Base-by-base conservation (phyloP, 441 rosid species). In the Erysimum pusillum region DNA sequence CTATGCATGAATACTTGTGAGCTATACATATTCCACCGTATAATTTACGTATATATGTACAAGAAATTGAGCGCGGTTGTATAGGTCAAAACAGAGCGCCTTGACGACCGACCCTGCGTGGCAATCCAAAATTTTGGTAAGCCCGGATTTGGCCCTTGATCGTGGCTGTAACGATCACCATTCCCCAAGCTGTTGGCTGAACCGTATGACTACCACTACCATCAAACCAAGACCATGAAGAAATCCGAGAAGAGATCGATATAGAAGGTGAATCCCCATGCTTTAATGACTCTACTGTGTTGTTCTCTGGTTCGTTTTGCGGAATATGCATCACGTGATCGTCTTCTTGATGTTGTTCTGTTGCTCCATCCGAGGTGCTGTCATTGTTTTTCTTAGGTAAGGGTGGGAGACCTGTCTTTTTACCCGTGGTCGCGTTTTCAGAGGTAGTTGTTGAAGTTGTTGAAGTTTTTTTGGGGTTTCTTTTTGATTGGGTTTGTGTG, bases 111-210 rank as follows among this genome's bases (percentile, higher is more conserved):
- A 91, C 76, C 82, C 81, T 86, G n/a, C 95, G 89, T 1, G 97
- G 98, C 56, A 91, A 69, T 25, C 99, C 97, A 2, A 95, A 92
- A 83, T 95, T 95, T 65, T 91, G 98, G 80, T 90, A 90, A 5
- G 90, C 79, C 38, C 90, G 84, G 76, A 95, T 93, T 81, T 95
- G 93, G 9, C 99, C 98, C 17, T 89, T 87, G 20, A 89, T 75
- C 0, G 96, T 89, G 7, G 95, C 98, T 6, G 99, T 89, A 45
- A 91, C 96, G 14, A 95, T 88, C 22, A 93, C 98, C 87, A 91
- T 82, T 9, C 98, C 98, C 99, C 99, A 95, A 34, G 99, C 96
- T 2, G 95, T 84, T 22, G 91, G 84, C 48, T 85, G 92, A 41
- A 58, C 63, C 0, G 69, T 38, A 18, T 87, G 86, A 78, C 84